Conservation (phyloP, 176 grass and related monocot species). For the Carex littledalei region DNA sequence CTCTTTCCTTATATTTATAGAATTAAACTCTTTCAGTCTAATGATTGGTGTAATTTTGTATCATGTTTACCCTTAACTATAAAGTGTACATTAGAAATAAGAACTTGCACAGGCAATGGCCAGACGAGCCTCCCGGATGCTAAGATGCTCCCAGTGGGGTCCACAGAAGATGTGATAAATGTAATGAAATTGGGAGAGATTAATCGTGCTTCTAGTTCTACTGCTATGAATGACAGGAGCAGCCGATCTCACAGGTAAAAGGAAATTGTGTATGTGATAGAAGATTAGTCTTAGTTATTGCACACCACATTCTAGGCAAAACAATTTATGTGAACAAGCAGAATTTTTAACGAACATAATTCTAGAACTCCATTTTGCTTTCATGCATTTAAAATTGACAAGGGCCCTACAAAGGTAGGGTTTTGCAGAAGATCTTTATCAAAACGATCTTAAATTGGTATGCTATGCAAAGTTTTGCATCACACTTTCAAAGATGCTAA, state of each 20-base stretch:
- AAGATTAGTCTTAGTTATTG: background rate
- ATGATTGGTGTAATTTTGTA: background rate
- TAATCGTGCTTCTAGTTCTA: conserved; percentile 69
- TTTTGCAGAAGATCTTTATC: background rate
- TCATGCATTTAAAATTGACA: background rate
- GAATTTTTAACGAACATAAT: background rate
- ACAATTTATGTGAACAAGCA: background rate
- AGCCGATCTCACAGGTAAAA: conserved; percentile 80
- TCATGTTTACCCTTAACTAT: conserved; percentile 39
- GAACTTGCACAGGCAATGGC: conserved; percentile 45
- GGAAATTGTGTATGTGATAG: background rate
- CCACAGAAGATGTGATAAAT: conserved; percentile 74
- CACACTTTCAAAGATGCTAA: background rate
- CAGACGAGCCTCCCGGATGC: conserved; percentile 64
- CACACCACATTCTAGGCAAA: background rate
- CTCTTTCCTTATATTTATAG: background rate
- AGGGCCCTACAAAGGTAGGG: background rate
- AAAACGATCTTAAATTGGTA: background rate
- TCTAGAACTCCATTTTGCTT: background rate
- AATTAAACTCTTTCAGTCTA: background rate
- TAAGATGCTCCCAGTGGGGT: conserved; percentile 54
- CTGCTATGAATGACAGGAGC: conserved; percentile 76
- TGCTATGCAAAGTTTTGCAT: background rate
- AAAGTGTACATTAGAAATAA: conserved; percentile 68
- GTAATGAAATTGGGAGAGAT: conserved; percentile 69